Evolutionary conservation across 768 basidiomycete genomes (phyloP), one percentile per base, ranked within the genome.

Genomic region (Amanita inopinata): DNA sequence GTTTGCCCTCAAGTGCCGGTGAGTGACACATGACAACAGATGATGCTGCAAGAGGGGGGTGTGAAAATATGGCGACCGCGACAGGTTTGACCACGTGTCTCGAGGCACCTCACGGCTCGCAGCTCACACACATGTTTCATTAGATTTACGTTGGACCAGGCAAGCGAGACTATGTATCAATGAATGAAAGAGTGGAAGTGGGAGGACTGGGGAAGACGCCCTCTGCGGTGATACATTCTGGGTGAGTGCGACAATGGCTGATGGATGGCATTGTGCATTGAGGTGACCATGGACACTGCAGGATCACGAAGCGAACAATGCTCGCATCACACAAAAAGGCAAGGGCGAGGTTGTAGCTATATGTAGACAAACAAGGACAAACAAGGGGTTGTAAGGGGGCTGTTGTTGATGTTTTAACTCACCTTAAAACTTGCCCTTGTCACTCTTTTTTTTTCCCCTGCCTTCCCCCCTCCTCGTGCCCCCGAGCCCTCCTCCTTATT

Each of bases 51-150:
- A 54, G 72, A 81, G 22, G 84, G 79, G 15, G 88, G 88, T 38
- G 88, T 94, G 48, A 93, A 92, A 64, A 94, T 94, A 51, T 94
- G 92, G 89, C 73, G 87, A 33, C 88, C 86, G 25, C 70, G 83
- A 53, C 87, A 89, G 71, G 82, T 83, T 59, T 45, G 64, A 51
- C 41, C 25, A 36, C 39, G 20, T 42, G 44, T 49, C 43, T 38
- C 42, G 36, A 18, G 33, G 42, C 31, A 30, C 32, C 36, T 38
- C 38, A 35, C 36, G 48, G 42, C 37, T 38, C 7, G 31, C 31
- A 28, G 40, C 34, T 33, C 18, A 31, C 9, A 33, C 7, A 11
- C 9, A 23, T 34, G 14, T 24, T 28, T 36, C 32, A 46, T 20
- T 48, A 88, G 82, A 74, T 93, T 39, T 94, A 86, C 53, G 74